Conservation (phyloP, 164 flowering plant genomes). For the Magnolia kwangsiensis region DNA sequence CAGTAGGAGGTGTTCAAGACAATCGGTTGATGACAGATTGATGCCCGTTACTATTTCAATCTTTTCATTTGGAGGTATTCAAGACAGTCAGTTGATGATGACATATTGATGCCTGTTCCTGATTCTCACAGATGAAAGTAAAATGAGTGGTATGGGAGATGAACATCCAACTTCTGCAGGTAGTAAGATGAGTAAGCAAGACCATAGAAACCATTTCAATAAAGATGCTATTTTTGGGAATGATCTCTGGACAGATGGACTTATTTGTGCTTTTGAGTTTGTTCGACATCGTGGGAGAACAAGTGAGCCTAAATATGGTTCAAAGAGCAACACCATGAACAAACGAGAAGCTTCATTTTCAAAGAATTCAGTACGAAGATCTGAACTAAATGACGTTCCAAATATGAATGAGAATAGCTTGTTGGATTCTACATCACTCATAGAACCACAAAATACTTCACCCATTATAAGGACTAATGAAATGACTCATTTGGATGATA, state of each 20-base stretch:
- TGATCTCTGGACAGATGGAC: conserved; percentile 94
- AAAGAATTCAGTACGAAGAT: conserved; percentile 15
- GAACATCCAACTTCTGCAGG: conserved; percentile 7
- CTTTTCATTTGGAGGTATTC: not conserved
- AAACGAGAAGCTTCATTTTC: conserved; percentile 18
- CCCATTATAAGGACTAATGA: conserved; percentile 12
- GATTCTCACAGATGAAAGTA: not conserved
- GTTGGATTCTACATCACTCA: conserved; percentile 21
- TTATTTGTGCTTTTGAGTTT: conserved; percentile 87
- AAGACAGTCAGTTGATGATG: too few relatives aligned
- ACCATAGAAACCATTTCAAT: conserved; percentile 20
- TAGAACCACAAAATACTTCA: conserved; percentile 17
- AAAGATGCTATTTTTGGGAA: conserved; percentile 44
- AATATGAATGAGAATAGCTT: conserved; percentile 16
- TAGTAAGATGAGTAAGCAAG: conserved; percentile 35
- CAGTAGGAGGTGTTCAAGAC: not conserved
- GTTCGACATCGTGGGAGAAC: conserved; percentile 37
- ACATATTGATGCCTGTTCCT: not conserved
- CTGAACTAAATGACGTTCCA: conserved; percentile 20
- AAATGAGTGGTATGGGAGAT: conserved; percentile 6
- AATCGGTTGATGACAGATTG: not conserved
- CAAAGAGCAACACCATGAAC: conserved; percentile 18
- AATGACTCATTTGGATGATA: conserved; percentile 20
- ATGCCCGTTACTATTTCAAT: not conserved
- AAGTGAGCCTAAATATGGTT: conserved; percentile 25